Conservation (phyloP, 2,329 filamentous ascomycete species). For the Cladosporium colombiae region DNA sequence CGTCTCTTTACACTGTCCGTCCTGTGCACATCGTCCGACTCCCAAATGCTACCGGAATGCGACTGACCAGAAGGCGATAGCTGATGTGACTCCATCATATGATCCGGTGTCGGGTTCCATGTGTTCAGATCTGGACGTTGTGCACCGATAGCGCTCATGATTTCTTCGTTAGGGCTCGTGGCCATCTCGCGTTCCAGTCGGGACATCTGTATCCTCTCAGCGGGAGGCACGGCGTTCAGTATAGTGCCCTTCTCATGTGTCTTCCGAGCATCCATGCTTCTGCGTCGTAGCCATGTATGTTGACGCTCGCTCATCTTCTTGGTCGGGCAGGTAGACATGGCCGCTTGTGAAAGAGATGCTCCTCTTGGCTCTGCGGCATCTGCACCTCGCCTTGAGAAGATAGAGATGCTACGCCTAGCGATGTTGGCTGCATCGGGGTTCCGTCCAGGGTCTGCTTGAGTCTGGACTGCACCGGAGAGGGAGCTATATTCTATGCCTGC, state of each 20-base stretch:
- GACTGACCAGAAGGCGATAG: neutral
- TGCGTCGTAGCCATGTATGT: constrained; percentile 28
- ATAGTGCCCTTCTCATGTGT: constrained; percentile 27
- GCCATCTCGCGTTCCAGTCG: constrained; percentile 41
- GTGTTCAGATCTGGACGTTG: constrained; percentile 15
- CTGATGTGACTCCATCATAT: constrained; percentile 18
- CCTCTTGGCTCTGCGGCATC: constrained; percentile 29
- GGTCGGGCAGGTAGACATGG: constrained; percentile 9
- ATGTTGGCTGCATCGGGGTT: constrained; percentile 8
- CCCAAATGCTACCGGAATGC: neutral
- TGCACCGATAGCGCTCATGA: constrained; percentile 32
- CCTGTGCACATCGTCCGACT: constrained; percentile 5
- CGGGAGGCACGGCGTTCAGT: constrained; percentile 36
- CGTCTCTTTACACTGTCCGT: constrained; percentile 27
- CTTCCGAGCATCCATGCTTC: constrained; percentile 17
- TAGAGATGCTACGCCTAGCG: constrained; percentile 36
- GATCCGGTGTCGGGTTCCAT: constrained; percentile 13
- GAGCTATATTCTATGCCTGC: neutral
- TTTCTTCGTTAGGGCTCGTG: constrained; percentile 43
- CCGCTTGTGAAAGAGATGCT: constrained; percentile 26
- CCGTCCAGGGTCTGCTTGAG: neutral
- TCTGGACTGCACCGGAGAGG: neutral
- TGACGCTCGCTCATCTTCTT: constrained; percentile 29
- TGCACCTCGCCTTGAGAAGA: constrained; percentile 40
- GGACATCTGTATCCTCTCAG: constrained; percentile 33